Evolutionary conservation across 1,284 basidiomycete genomes (phyloP).

Genomic region (Meira miltonrushii): DNA sequence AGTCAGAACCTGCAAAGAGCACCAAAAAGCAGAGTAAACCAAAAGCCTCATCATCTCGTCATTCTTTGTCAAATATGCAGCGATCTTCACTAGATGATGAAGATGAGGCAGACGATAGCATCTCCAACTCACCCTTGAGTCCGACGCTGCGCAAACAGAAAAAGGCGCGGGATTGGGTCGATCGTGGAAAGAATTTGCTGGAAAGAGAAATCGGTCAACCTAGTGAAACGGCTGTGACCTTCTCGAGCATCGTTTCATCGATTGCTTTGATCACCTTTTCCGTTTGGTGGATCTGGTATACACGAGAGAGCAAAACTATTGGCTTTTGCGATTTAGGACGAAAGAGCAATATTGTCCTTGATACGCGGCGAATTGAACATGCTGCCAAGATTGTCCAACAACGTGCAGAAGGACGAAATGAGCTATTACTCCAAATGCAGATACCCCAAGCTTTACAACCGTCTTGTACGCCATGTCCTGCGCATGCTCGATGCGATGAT

Average conservation of each 20-base stretch:
- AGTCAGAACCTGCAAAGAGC: conserved; percentile 17
- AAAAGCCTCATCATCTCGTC: no score
- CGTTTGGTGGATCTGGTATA: conserved; percentile 33
- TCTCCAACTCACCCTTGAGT: background rate
- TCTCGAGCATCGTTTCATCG: no score
- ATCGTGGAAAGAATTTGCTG: background rate
- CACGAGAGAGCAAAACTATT: conserved; percentile 26
- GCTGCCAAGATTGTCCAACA: background rate
- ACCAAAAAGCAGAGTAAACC: conserved; percentile 1
- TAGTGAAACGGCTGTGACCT: no score
- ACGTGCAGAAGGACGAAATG: conserved; percentile 8
- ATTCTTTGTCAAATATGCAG: background rate
- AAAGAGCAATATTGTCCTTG: conserved; percentile 24
- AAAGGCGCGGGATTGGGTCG: conserved; percentile 1
- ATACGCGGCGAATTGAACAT: background rate
- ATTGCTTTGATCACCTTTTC: background rate
- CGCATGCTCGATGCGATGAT: conserved; percentile 31
- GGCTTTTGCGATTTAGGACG: conserved; percentile 41
- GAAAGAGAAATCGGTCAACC: no score
- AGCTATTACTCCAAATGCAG: conserved; percentile 5
- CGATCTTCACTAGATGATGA: conserved; percentile 4
- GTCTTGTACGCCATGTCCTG: conserved; percentile 39
- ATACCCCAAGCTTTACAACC: conserved; percentile 25
- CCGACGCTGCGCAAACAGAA: background rate
- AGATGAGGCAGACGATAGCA: conserved; percentile 4